Evolutionary conservation across 306 rosid genomes (phyloP).

Genomic region (Cajanus cajan): DNA sequence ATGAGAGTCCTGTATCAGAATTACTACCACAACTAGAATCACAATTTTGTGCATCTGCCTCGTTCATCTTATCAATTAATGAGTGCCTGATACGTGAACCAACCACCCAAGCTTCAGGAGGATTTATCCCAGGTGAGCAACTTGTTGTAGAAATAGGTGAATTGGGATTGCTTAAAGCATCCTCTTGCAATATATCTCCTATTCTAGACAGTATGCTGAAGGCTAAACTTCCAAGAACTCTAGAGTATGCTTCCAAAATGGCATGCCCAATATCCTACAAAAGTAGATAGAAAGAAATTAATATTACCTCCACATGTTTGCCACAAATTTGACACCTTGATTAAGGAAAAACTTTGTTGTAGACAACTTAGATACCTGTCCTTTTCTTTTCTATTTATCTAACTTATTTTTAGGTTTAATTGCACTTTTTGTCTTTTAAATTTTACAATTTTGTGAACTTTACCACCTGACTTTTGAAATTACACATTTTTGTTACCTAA

Average conservation of each 20-base stretch:
- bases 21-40: constrained; percentile 41
- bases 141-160: constrained; percentile 37
- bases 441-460: too few species aligned
- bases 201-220: constrained; percentile 78
- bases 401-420: too few species aligned
- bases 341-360: neutral
- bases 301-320: neutral
- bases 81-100: constrained; percentile 42
- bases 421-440: too few species aligned
- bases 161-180: constrained; percentile 57
- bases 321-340: neutral
- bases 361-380: neutral
- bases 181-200: constrained; percentile 71
- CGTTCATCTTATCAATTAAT: constrained; percentile 40
- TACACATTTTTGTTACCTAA: too few species aligned
- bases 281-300: constrained; percentile 5
- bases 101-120: constrained; percentile 37
- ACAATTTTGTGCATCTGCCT: constrained; percentile 17
- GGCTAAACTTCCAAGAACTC: constrained; percentile 78
- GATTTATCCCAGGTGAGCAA: constrained; percentile 42
- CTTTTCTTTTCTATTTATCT: neutral
- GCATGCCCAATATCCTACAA: constrained; percentile 72
- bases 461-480: too few species aligned
- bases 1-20: constrained; percentile 37
- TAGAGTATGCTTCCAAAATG: constrained; percentile 78